Conservation (phyloP, 148 eudicot genomes). For the Amaranthus cruentus region DNA sequence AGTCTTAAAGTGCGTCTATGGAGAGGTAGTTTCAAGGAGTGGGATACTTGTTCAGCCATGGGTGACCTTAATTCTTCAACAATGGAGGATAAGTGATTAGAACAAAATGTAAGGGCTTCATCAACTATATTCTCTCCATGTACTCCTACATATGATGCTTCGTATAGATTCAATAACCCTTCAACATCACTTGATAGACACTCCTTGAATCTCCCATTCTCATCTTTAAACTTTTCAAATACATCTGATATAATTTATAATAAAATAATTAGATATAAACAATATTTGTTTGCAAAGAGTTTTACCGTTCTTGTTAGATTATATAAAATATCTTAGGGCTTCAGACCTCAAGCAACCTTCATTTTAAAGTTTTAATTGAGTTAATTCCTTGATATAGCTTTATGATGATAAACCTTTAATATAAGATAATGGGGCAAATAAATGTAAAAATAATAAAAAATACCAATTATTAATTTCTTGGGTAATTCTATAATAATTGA, state of each 20-base stretch:
- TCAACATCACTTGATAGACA: conserved; percentile 14
- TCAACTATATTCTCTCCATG: conserved; percentile 23
- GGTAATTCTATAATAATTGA: too few species aligned
- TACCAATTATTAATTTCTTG: too few species aligned
- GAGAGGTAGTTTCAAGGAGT: conserved; percentile 31
- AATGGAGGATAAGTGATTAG: conserved; percentile 3
- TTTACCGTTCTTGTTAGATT: too few species aligned
- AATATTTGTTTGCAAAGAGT: too few species aligned
- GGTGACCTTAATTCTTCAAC: not conserved
- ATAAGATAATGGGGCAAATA: too few species aligned
- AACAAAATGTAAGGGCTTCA: conserved; percentile 17
- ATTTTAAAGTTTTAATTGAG: too few species aligned
- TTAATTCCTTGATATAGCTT: too few species aligned
- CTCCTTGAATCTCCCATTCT: conserved; percentile 16
- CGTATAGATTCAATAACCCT: conserved; percentile 25
- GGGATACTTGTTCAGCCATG: conserved; percentile 14
- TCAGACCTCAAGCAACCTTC: too few species aligned
- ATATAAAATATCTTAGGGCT: too few species aligned
- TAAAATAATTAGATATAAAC: too few species aligned
- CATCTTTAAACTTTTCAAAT: conserved; percentile 16
- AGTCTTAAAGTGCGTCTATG: conserved; percentile 31
- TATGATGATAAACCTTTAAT: too few species aligned
- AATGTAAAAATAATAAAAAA: too few species aligned
- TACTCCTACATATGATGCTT: conserved; percentile 21
- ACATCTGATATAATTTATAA: conserved; percentile 10